Evolutionary conservation across 495 filamentous ascomycete species (phyloP), one percentile per base, ranked within the genome.

Genomic region (Neurospora sp.): DNA sequence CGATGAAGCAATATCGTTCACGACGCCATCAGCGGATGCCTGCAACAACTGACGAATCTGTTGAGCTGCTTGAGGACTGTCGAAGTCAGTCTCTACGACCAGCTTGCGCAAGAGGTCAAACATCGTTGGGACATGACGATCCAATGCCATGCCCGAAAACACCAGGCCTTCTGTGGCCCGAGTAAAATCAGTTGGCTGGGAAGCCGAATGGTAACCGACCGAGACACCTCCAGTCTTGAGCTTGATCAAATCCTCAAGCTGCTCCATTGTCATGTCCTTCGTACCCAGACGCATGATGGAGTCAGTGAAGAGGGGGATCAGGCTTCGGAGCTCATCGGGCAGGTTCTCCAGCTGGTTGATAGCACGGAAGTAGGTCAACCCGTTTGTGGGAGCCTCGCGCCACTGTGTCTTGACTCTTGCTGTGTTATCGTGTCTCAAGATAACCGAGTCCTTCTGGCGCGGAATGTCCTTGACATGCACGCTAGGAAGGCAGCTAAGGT

Each of bases 171-270:
- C 96, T 27, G 87, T 89, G 23, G 88, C 91, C 74, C 87, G 83
- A 5, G 85, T 86, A 62, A 94, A 87, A 71, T 94, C 88, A 12
- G 84, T 87, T 8, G 95, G 93, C 14, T 89, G 92, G 0, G 95
- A 88, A 1, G 92, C 87, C 31, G 92, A 85, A 83, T 95, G 89
- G 73, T 96, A 94, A 0, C 90, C 89, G 35, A 93, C 90, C 11
- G 88, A 91, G 14, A 99, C 87, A 14, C 96, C 96, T n/a, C 96
- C 96, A 6, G 95, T 99, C 82, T 97, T 97, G 14, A 98, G 85
- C 77, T 97, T 98, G 78, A 98, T 98, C 49, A 93, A 83, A 79
- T 98, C 96, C 80, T 99, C 96, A 54, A 97, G 87, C 79, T 98
- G 88, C 80, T 97, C 96, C 93, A 97, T 97, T 0, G 92, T 89